Percentiles rank a stretch among this genome's conserved stretches.
phyloP scores from a whole-genome alignment of 1,284 basidiomycete species.

The Puccinia brachypodii region DNA sequence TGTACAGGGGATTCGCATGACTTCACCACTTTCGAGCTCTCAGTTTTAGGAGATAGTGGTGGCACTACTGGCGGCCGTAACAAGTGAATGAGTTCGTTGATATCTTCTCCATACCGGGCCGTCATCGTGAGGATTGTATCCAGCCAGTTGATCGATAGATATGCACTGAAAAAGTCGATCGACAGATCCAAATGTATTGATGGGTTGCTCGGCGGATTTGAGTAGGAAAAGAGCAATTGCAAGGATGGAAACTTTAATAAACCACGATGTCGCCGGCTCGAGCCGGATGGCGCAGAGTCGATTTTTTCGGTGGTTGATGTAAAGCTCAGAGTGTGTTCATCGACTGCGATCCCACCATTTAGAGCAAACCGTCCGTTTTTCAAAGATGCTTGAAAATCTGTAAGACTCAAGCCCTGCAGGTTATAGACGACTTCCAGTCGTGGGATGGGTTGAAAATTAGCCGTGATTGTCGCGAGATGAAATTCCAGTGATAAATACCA shows the following conservation, averaged over 20 bases:
- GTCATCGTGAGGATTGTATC: conserved; percentile 34
- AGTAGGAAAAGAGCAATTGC: conserved; percentile 13
- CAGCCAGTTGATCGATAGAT: conserved; percentile 32
- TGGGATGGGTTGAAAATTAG: conserved; percentile 31
- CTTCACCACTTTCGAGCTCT: not conserved
- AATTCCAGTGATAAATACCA: conserved; percentile 19
- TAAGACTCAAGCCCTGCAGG: conserved; percentile 20
- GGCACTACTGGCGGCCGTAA: not conserved
- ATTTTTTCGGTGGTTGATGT: conserved; percentile 29
- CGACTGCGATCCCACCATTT: conserved; percentile 7
- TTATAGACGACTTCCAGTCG: conserved; percentile 29
- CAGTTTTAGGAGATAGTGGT: not conserved
- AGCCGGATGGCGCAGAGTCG: not conserved
- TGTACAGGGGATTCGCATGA: not conserved
- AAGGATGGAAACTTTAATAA: conserved; percentile 29
- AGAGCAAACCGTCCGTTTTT: not conserved
- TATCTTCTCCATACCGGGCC: conserved; percentile 33
- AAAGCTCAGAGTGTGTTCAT: conserved; percentile 38
- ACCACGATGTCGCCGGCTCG: conserved; percentile 3
- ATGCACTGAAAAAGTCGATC: conserved; percentile 29
- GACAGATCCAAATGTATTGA: conserved; percentile 17
- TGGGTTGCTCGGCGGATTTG: not conserved
- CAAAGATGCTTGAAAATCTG: conserved; percentile 3
- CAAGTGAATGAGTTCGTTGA: conserved; percentile 34
- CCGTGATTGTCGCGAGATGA: conserved; percentile 3